These are phyloP conservation scores for Hepatocystis sp. DNA, from an alignment of 169 alveolate genomes.

Conservation along the genomic window DNA sequence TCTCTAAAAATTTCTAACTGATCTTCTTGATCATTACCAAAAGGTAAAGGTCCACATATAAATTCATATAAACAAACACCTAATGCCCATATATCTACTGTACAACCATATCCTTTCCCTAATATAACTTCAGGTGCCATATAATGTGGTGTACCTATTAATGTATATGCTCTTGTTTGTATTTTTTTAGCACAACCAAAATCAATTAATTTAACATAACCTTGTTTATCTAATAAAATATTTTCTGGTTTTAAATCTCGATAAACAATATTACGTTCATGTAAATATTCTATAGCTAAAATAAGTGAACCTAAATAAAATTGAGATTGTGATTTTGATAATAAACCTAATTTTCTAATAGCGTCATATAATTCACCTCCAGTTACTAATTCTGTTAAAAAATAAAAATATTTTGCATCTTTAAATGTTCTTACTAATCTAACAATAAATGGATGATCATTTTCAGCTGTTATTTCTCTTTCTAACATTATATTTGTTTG, in stretches of 20 bases:
- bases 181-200: slow-evolving; percentile 97
- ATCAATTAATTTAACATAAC: slow-evolving; percentile 96
- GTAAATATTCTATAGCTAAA: slow-evolving; percentile 93
- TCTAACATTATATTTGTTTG: slow-evolving; percentile 92
- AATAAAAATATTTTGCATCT: slow-evolving; percentile 91
- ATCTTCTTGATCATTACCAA: slow-evolving; percentile 97
- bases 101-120: slow-evolving; percentile 97
- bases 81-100: slow-evolving; percentile 98
- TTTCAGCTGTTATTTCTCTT: slow-evolving; percentile 93
- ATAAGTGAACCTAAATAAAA: slow-evolving; percentile 93
- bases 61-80: slow-evolving; percentile 99
- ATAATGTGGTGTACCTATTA: slow-evolving; percentile 97
- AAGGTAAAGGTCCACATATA: slow-evolving; percentile 98
- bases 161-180: slow-evolving; percentile 93
- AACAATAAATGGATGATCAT: slow-evolving; percentile 96
- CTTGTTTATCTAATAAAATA: slow-evolving; percentile 95
- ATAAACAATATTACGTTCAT: slow-evolving; percentile 94
- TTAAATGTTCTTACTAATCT: slow-evolving; percentile 93
- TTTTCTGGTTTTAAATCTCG: slow-evolving; percentile 98
- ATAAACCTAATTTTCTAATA: slow-evolving; percentile 91
- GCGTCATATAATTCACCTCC: slow-evolving; percentile 97
- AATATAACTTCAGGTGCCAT: slow-evolving; percentile 96
- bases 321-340: slow-evolving; percentile 92
- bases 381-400: slow-evolving; percentile 93
- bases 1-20: slow-evolving; percentile 96